Evolutionary conservation across 306 rosid genomes (phyloP).

Genomic region (Trifolium subterraneum): DNA sequence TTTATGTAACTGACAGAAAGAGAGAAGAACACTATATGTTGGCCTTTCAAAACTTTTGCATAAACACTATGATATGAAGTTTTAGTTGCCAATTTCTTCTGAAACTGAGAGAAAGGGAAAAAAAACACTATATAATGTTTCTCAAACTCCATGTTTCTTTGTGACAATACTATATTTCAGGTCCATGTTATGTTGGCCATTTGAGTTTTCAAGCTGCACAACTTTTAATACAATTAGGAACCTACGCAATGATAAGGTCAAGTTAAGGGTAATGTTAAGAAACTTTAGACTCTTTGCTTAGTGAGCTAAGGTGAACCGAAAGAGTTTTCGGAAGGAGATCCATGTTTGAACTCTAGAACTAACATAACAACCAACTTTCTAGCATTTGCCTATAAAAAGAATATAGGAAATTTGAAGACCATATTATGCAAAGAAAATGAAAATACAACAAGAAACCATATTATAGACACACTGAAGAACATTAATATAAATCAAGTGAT

Average conservation of each 20-base stretch:
- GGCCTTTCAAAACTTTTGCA: not conserved
- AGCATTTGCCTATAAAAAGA: not conserved
- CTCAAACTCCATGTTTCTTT: too few species aligned
- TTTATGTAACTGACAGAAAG: not conserved
- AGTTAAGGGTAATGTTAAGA: not conserved
- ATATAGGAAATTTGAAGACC: not conserved
- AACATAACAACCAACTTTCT: not conserved
- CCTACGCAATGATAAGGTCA: not conserved
- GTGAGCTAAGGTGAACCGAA: not conserved
- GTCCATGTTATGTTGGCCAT: not conserved
- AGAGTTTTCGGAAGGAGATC: not conserved
- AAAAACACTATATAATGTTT: too few species aligned
- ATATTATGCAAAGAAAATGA: not conserved
- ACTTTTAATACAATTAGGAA: not conserved
- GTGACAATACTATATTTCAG: too few species aligned
- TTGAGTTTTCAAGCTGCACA: too few species aligned
- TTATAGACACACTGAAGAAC: not conserved
- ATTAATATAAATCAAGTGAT: not conserved
- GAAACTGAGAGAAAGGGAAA: too few species aligned
- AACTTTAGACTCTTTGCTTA: not conserved
- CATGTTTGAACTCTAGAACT: too few species aligned
- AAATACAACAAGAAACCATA: not conserved
- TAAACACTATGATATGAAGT: conserved; percentile 52
- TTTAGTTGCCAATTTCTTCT: not conserved
- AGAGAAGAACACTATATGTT: not conserved